These are phyloP conservation scores for Amaranthus palmeri DNA, from an alignment of 148 eudicot genomes.

Conservation along the genomic window DNA sequence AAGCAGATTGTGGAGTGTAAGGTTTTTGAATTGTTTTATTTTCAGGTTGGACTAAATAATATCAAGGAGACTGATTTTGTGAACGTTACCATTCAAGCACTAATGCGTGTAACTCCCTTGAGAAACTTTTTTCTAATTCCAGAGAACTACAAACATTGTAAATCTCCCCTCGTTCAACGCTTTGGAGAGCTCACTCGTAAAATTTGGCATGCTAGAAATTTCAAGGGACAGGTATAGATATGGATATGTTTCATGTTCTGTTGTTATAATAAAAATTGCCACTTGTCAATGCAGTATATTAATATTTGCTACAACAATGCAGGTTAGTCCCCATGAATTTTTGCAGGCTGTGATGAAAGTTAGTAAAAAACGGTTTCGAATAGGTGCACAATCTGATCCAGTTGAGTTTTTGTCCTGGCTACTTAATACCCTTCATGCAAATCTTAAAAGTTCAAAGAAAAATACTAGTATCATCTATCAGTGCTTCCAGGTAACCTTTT, in stretches of 20 bases:
- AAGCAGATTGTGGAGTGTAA: conserved; percentile 14
- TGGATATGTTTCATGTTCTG: conserved; percentile 9
- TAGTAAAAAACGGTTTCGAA: conserved; percentile 76
- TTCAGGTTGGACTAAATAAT: conserved; percentile 89
- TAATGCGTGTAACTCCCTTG: conserved; percentile 94
- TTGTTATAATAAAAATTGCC: not conserved
- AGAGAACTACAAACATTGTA: conserved; percentile 75
- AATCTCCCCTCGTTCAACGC: conserved; percentile 82
- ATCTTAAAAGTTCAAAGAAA: conserved; percentile 64
- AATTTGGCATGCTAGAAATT: conserved; percentile 93
- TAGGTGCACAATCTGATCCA: conserved; percentile 90
- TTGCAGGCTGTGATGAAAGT: conserved; percentile 96
- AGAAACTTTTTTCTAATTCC: conserved; percentile 95
- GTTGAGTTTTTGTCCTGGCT: conserved; percentile 99
- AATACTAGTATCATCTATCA: conserved; percentile 71
- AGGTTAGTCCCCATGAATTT: conserved; percentile 99
- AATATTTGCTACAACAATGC: conserved; percentile 19
- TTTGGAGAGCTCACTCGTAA: conserved; percentile 95
- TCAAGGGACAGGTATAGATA: conserved; percentile 84
- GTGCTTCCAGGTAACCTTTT: conserved; percentile 80
- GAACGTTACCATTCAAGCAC: conserved; percentile 88
- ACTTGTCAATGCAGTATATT: not conserved
- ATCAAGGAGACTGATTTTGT: conserved; percentile 92
- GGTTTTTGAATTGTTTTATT: not conserved
- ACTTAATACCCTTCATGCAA: conserved; percentile 69